Conservation (phyloP, 352 stramenopile species). For the Phytophthora macrochlamydospora region DNA sequence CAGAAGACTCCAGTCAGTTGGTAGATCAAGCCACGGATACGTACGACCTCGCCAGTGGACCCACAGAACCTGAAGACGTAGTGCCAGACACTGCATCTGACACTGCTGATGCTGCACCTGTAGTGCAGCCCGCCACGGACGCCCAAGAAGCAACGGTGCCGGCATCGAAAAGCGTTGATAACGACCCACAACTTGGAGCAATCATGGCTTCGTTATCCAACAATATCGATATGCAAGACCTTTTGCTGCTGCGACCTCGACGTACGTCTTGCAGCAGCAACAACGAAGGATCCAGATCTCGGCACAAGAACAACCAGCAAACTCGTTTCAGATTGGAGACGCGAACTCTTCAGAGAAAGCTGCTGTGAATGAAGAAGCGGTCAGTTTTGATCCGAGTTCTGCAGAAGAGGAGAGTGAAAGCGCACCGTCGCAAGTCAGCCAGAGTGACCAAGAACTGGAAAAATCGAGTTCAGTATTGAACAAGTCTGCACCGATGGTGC, state of each 20-base stretch:
- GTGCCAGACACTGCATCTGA: constrained; percentile 18
- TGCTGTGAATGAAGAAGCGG: background rate
- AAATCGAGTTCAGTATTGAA: background rate
- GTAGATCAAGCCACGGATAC: constrained; percentile 42
- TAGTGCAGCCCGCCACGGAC: too few relatives aligned
- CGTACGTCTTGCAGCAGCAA: constrained; percentile 28
- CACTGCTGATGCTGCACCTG: too few relatives aligned
- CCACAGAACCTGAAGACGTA: constrained; percentile 30
- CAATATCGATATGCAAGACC: too few relatives aligned
- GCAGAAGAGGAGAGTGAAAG: constrained; percentile 13
- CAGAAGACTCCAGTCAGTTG: background rate
- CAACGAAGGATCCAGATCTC: constrained; percentile 12
- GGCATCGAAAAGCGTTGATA: background rate
- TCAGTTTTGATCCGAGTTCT: background rate
- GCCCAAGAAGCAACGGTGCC: background rate
- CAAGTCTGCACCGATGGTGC: background rate
- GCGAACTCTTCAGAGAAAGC: constrained; percentile 1
- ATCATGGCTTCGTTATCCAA: too few relatives aligned
- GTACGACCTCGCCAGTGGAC: constrained; percentile 19
- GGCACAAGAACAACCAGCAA: constrained; percentile 1
- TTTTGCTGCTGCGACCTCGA: constrained; percentile 7
- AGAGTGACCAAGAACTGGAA: background rate
- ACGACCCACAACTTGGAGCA: background rate
- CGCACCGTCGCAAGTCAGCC: too few relatives aligned
- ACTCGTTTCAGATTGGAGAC: background rate